phyloP scores from a whole-genome alignment of 2,329 filamentous ascomycete species.

The Penicillium sp. region DNA sequence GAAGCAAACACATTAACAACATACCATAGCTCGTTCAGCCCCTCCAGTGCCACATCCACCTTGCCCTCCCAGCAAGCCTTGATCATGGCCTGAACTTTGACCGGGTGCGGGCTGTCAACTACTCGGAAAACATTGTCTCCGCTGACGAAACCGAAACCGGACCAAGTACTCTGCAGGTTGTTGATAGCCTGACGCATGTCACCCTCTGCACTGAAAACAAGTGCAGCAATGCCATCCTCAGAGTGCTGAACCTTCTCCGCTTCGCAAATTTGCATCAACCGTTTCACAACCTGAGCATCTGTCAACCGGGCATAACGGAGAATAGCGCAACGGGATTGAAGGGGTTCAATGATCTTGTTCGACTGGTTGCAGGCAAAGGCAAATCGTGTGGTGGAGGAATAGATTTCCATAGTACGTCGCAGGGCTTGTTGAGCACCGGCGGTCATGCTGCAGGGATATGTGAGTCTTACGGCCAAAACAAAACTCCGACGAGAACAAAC shows the following conservation, averaged over 20 bases:
- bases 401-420: slow-evolving; percentile 96
- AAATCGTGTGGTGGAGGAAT: slow-evolving; percentile 92
- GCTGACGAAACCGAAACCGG: slow-evolving; percentile 94
- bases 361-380: slow-evolving; percentile 98
- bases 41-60: slow-evolving; percentile 82
- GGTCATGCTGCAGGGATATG: slow-evolving; percentile 69
- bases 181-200: slow-evolving; percentile 99
- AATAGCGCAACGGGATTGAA: slow-evolving; percentile 95
- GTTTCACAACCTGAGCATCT: slow-evolving; percentile 87
- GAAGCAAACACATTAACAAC: slow-evolving; percentile 14
- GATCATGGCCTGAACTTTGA: slow-evolving; percentile 98
- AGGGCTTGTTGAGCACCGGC: slow-evolving; percentile 93
- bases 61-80: slow-evolving; percentile 94
- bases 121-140: slow-evolving; percentile 98
- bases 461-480: neutral
- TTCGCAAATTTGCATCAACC: slow-evolving; percentile 86
- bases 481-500: slow-evolving; percentile 27
- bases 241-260: slow-evolving; percentile 87
- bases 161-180: slow-evolving; percentile 89
- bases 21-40: slow-evolving; percentile 83
- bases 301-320: slow-evolving; percentile 90
- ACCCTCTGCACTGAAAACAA: slow-evolving; percentile 95
- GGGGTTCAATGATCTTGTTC: slow-evolving; percentile 99
- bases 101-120: slow-evolving; percentile 93
- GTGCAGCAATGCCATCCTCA: slow-evolving; percentile 90